Evolutionary conservation across 2,329 filamentous ascomycete genomes (phyloP).

Genomic region (Talaromyces pinophilus): DNA sequence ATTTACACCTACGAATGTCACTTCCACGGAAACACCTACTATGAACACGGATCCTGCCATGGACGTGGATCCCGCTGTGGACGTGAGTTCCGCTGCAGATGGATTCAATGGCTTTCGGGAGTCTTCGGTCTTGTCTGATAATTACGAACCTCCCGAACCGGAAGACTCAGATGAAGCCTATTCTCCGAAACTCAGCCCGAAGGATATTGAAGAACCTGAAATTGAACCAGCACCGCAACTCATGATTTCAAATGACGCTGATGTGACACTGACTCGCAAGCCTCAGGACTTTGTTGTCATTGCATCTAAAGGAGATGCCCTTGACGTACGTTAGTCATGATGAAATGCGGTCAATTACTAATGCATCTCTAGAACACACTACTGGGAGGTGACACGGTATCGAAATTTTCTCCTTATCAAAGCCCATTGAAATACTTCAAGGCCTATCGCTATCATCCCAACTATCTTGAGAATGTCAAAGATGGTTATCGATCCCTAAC

Average conservation of each 20-base stretch:
- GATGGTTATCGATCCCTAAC: constrained; percentile 86
- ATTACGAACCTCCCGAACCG: constrained; percentile 58
- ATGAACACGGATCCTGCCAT: neutral
- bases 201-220: constrained; percentile 35
- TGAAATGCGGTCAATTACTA: constrained; percentile 30
- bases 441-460: constrained; percentile 85
- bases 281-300: constrained; percentile 33
- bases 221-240: constrained; percentile 28
- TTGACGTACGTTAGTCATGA: constrained; percentile 36
- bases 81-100: neutral
- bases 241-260: constrained; percentile 28
- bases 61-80: neutral
- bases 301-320: constrained; percentile 32
- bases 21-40: neutral
- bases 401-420: constrained; percentile 67
- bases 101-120: constrained; percentile 28
- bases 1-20: neutral
- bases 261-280: constrained; percentile 37
- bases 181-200: constrained; percentile 27
- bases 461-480: constrained; percentile 67
- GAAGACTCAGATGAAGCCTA: constrained; percentile 32
- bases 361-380: constrained; percentile 33
- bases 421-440: constrained; percentile 82
- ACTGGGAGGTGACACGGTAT: constrained; percentile 25
- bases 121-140: constrained; percentile 48